Evolutionary conservation across 2,329 filamentous ascomycete genomes (phyloP).

Genomic region (Thelonectria rubi): DNA sequence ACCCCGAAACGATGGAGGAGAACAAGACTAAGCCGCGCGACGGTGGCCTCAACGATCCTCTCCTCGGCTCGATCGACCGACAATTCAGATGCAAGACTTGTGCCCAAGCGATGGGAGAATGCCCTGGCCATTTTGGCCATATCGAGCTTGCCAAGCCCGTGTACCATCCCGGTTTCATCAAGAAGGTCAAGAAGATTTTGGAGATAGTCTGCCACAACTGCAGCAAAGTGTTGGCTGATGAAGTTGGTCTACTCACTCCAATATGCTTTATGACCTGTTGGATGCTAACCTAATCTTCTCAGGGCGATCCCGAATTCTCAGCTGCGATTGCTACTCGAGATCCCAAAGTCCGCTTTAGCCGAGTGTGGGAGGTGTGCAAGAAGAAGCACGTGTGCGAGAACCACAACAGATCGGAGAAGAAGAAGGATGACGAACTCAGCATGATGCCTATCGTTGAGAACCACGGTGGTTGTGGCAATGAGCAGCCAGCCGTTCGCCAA

Average conservation of each 20-base stretch:
- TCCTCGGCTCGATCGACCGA: slow-evolving; percentile 94
- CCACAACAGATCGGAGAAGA: slow-evolving; percentile 74
- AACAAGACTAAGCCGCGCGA: slow-evolving; percentile 89
- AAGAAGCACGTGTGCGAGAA: slow-evolving; percentile 86
- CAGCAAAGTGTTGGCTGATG: slow-evolving; percentile 95
- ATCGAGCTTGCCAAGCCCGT: slow-evolving; percentile 97
- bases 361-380: slow-evolving; percentile 92
- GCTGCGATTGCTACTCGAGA: slow-evolving; percentile 86
- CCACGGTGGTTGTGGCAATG: slow-evolving; percentile 94
- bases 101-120: slow-evolving; percentile 93
- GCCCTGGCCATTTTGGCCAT: slow-evolving; percentile 97
- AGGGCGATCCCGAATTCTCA: slow-evolving; percentile 86
- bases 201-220: slow-evolving; percentile 99
- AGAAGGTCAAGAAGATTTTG: slow-evolving; percentile 98
- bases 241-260: slow-evolving; percentile 80
- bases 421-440: slow-evolving; percentile 72
- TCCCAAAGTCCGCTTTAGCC: slow-evolving; percentile 92
- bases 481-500: slow-evolving; percentile 87
- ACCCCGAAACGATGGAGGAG: slow-evolving; percentile 99
- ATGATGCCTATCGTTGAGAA: slow-evolving; percentile 63
- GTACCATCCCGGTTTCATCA: slow-evolving; percentile 94
- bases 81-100: slow-evolving; percentile 97
- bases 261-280: slow-evolving; percentile 62
- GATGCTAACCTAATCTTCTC: slow-evolving; percentile 68
- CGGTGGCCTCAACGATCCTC: slow-evolving; percentile 92